These are phyloP conservation scores for Calocybe gangraenosa DNA, from an alignment of 768 basidiomycete genomes.

Conservation along the genomic window DNA sequence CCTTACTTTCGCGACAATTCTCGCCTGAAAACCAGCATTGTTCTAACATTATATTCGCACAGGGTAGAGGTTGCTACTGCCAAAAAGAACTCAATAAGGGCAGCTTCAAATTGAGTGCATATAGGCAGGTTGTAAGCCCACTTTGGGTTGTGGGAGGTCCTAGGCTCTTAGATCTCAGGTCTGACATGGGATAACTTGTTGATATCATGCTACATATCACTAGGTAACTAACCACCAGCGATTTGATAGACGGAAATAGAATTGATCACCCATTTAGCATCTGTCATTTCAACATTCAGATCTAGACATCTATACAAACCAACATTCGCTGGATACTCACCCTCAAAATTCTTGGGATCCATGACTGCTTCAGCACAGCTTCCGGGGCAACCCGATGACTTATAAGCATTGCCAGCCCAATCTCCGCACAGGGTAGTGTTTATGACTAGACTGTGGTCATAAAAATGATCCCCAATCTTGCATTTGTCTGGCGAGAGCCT, in stretches of 20 bases:
- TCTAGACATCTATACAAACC: not conserved
- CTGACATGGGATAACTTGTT: too few species aligned
- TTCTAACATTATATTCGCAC: too few species aligned
- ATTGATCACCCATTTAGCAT: slow-evolving; percentile 54
- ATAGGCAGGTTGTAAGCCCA: too few species aligned
- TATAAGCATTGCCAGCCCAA: slow-evolving; percentile 36
- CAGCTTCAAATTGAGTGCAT: too few species aligned
- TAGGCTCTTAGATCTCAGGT: too few species aligned
- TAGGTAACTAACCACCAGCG: too few species aligned
- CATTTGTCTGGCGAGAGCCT: slow-evolving; percentile 44
- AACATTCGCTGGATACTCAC: slow-evolving; percentile 20
- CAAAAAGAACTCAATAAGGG: too few species aligned
- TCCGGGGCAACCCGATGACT: slow-evolving; percentile 34
- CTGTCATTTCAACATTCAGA: slow-evolving; percentile 23
- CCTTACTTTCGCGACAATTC: too few species aligned
- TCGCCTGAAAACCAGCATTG: too few species aligned
- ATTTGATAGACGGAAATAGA: slow-evolving; percentile 21
- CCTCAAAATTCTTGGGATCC: slow-evolving; percentile 52
- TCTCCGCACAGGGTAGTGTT: slow-evolving; percentile 49
- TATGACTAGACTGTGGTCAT: slow-evolving; percentile 42
- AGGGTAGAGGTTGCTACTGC: too few species aligned
- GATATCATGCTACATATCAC: too few species aligned
- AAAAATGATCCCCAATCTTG: slow-evolving; percentile 44
- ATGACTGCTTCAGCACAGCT: slow-evolving; percentile 44
- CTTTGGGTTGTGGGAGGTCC: too few species aligned